Base-by-base conservation (phyloP, 257 asterid species). In the Mentha longifolia region DNA sequence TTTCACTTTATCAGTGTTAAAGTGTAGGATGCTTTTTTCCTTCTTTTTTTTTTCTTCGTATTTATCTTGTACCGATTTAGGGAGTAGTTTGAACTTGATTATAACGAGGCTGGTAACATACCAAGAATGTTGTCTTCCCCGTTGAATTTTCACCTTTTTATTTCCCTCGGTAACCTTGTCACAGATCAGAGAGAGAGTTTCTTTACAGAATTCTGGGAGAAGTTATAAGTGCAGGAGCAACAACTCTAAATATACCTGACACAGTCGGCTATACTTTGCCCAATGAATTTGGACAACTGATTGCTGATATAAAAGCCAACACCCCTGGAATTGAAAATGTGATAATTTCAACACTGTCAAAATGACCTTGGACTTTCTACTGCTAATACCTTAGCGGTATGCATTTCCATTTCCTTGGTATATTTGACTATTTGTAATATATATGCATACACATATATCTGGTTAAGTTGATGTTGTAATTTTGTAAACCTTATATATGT, bases 361-460 rank as follows among this genome's bases (percentile, higher is more conserved):
- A 92, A 92, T 72, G 98, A 92, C 81, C 92, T 92, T 70, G 98
- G 98, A 67, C 97, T 89, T 78, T 80, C 98, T 52, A 88, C 95
- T 16, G 97, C 95, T 61, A 92, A 92, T 77, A 85, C 95, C 51
- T 57, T 92, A 73, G 90, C 87, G 76, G 98, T 92, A 78, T 79
- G 89, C 61, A 72, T 42, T 58, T 69, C 54, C 22, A 7, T 45
- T 4, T 10, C 37, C 25, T 22, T 67, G 47, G 60, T 12, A 57
- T 33, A 6, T 33, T 3, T 33, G 37, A 33, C 6, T 33, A 33
- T 3, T 33, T 6, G 6, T 33, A 33, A 33, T 33, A 22, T 22
- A 1, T 33, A 33, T 4, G 37, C 37, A 6, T 33, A 22, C 25
- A 33, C 37, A 33, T 33, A 33, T 33, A 6, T 33, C 37, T 33